These are phyloP conservation scores for Viola pubescens DNA, from an alignment of 441 rosid species.

Conservation along the genomic window DNA sequence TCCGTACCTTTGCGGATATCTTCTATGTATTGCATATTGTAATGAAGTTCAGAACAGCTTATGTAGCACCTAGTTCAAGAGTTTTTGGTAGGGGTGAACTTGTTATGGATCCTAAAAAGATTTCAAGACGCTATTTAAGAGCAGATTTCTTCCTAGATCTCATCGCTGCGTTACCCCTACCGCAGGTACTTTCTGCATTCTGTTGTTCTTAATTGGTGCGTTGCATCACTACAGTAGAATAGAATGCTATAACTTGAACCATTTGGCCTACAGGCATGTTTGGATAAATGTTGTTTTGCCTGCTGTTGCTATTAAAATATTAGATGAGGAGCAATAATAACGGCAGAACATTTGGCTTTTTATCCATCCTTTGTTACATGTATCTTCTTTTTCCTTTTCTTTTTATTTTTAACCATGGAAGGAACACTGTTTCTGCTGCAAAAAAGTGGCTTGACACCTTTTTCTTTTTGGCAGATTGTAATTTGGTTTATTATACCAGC, in stretches of 20 bases:
- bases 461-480: slow-evolving; percentile 49
- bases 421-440: too few relatives aligned
- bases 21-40: slow-evolving; percentile 55
- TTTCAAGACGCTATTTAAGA: slow-evolving; percentile 57
- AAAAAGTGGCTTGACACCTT: slow-evolving; percentile 11
- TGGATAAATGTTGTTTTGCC: neutral
- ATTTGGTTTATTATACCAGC: slow-evolving; percentile 78
- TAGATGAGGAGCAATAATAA: neutral
- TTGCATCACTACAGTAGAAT: neutral
- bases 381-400: neutral
- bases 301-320: neutral
- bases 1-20: slow-evolving; percentile 62
- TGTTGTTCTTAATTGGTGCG: neutral
- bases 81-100: slow-evolving; percentile 88
- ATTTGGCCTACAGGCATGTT: neutral
- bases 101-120: slow-evolving; percentile 60
- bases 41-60: slow-evolving; percentile 73
- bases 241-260: neutral
- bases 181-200: slow-evolving; percentile 51
- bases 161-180: slow-evolving; percentile 81
- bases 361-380: neutral
- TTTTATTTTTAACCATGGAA: neutral
- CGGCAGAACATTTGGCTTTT: neutral
- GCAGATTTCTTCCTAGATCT: slow-evolving; percentile 72
- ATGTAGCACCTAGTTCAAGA: slow-evolving; percentile 65